phyloP scores from a whole-genome alignment of 2,329 filamentous ascomycete species.

The Trichoderma semiorbis region DNA sequence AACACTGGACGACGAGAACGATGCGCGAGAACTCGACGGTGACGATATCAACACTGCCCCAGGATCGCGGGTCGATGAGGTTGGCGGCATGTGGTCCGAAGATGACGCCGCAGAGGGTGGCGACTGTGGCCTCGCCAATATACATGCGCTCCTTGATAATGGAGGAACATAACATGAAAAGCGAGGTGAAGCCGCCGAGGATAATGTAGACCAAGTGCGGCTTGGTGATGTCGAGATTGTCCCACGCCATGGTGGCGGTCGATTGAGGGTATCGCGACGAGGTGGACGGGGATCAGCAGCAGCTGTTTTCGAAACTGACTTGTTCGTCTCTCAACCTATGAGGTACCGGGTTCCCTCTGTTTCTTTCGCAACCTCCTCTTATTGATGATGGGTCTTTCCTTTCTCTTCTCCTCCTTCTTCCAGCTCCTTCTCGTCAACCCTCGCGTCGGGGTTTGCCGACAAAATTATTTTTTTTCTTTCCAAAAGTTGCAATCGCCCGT shows the following conservation, averaged over 20 bases:
- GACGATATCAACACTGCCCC: constrained; percentile 82
- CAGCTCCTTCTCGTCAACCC: not conserved
- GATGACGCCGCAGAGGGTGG: constrained; percentile 81
- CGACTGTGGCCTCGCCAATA: constrained; percentile 96
- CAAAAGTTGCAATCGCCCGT: not conserved
- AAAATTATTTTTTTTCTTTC: not conserved
- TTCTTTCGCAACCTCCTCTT: not conserved
- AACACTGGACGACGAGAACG: constrained; percentile 88
- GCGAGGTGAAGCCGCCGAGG: constrained; percentile 90
- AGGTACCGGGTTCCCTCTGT: not conserved
- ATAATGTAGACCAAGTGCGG: constrained; percentile 99
- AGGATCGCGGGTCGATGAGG: constrained; percentile 69
- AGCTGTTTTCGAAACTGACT: not conserved
- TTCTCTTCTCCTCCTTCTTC: not conserved
- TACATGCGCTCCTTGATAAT: constrained; percentile 98
- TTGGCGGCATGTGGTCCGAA: constrained; percentile 83
- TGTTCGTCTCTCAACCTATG: not conserved
- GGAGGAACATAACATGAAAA: constrained; percentile 98
- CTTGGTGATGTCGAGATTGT: constrained; percentile 80
- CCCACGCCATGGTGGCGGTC: constrained; percentile 63
- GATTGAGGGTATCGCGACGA: not conserved
- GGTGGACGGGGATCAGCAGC: not conserved
- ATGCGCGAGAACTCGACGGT: constrained; percentile 88
- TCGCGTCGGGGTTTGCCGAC: not conserved
- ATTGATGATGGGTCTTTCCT: not conserved